phyloP scores from a whole-genome alignment of 768 basidiomycete genomes.

The Xanthoconium stramineum region DNA sequence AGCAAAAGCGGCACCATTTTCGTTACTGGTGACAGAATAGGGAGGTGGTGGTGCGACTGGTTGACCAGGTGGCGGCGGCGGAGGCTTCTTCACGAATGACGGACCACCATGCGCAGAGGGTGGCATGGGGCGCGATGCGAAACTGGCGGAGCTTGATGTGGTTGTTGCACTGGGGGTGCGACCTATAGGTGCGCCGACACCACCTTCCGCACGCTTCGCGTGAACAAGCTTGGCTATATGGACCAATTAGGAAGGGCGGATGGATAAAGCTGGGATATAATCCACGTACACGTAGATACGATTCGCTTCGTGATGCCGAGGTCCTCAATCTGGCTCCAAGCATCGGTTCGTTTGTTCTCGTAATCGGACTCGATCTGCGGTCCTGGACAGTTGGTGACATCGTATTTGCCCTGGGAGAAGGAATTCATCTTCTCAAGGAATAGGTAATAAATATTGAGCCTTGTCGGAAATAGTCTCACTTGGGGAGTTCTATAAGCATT shows the following conservation, averaged over 20 bases:
- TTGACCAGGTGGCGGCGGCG: conserved; percentile 33
- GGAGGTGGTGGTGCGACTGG: conserved; percentile 45
- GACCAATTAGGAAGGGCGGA: conserved; percentile 7
- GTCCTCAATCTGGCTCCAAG: conserved; percentile 73
- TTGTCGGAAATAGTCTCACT: conserved; percentile 27
- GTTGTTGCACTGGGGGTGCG: conserved; percentile 26
- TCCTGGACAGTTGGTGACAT: conserved; percentile 59
- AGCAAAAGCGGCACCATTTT: conserved; percentile 29
- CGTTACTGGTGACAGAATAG: conserved; percentile 20
- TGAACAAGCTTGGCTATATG: conserved; percentile 66
- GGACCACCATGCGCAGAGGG: conserved; percentile 19
- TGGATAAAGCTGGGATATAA: background rate
- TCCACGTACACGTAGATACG: conserved; percentile 73
- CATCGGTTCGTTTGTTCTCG: conserved; percentile 79
- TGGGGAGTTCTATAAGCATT: background rate
- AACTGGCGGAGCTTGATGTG: conserved; percentile 27
- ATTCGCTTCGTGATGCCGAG: conserved; percentile 81
- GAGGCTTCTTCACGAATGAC: conserved; percentile 42
- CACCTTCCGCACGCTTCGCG: conserved; percentile 37
- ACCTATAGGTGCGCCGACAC: conserved; percentile 36
- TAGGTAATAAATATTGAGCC: conserved; percentile 91
- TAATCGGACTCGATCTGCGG: conserved; percentile 75
- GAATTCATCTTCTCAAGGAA: conserved; percentile 91
- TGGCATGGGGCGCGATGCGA: conserved; percentile 26
- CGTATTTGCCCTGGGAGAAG: conserved; percentile 80